Evolutionary conservation across 768 basidiomycete genomes (phyloP), one percentile per base, ranked within the genome.

Genomic region (Xerocomus potaroensis): DNA sequence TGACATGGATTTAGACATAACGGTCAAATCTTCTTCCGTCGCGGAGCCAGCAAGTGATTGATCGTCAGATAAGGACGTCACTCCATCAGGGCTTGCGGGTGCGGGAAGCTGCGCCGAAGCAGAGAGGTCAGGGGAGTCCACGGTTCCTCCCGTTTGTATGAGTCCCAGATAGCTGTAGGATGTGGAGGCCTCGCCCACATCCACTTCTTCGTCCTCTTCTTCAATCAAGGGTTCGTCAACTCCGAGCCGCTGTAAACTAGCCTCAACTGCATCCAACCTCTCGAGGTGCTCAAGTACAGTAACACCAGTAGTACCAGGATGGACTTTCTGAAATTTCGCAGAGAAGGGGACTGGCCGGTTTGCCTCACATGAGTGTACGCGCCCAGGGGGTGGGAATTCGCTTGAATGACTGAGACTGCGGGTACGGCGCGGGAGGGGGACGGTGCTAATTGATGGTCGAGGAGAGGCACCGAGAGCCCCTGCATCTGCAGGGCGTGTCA

Each of bases 281-380:
- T 93, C 91, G 54, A 93, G 73, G 54, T 91, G 89, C 58, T 89
- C 87, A 30, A 93, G 73, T 39, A 92, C 83, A 9, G 81, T 84
- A 21, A 92, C 89, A 10, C 91, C 91, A 0, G 88, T 91, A 23
- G 88, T 90, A 30, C 86, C 87, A 37, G 88, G 88, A 59, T 89
- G 86, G 27, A 91, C 83, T 39, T 82, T 78, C 59, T 85, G 80
- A 65, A 87, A 87, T 67, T 90, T 91, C n/a, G 83, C 78, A 11
- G 83, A 81, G 63, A 91, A 89, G 4, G 88, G 86, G 12, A 91
- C 84, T 0, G 90, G 89, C 27, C 90, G 77, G 16, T 80, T 74
- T 21, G 74, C 72, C 39, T 84, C 85, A 7, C 78, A 72, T 27
- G 83, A 83, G 33, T 74, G 74, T 34, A 83, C 73, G 23, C 79